phyloP scores from a whole-genome alignment of 176 grass and related monocot genomes.

The Carex cristatella region DNA sequence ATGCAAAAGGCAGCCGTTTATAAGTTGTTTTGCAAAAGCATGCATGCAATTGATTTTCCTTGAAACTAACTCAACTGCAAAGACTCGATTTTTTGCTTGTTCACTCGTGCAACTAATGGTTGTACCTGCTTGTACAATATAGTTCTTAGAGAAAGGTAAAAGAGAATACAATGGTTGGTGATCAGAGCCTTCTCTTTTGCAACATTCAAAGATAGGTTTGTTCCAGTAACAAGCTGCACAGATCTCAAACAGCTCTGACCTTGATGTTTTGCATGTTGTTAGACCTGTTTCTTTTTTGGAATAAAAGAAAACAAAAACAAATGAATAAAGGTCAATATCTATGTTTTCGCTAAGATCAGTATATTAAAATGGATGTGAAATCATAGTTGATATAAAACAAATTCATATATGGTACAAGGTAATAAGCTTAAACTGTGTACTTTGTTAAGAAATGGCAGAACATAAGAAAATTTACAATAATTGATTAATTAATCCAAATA shows the following conservation, averaged over 20 bases:
- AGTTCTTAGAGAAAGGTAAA: conserved; percentile 22
- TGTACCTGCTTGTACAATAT: background rate
- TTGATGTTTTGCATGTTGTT: conserved; percentile 53
- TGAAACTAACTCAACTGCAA: background rate
- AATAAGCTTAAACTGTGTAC: background rate
- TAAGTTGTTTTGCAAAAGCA: background rate
- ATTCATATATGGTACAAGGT: background rate
- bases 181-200: conserved; percentile 62
- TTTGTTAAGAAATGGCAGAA: background rate
- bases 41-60: background rate
- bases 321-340: background rate
- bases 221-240: conserved; percentile 70
- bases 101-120: background rate
- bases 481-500: background rate
- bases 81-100: background rate
- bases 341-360: conserved; percentile 12
- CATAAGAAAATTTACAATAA: background rate
- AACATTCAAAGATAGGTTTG: conserved; percentile 53
- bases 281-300: conserved; percentile 36
- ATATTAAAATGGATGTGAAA: conserved; percentile 19
- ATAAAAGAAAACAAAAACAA: conserved; percentile 10
- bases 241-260: conserved; percentile 60
- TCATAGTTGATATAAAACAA: conserved; percentile 12
- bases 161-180: conserved; percentile 63
- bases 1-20: background rate